Base-by-base conservation (phyloP, 2,329 filamentous ascomycete genomes). In the Neonectria sp. region DNA sequence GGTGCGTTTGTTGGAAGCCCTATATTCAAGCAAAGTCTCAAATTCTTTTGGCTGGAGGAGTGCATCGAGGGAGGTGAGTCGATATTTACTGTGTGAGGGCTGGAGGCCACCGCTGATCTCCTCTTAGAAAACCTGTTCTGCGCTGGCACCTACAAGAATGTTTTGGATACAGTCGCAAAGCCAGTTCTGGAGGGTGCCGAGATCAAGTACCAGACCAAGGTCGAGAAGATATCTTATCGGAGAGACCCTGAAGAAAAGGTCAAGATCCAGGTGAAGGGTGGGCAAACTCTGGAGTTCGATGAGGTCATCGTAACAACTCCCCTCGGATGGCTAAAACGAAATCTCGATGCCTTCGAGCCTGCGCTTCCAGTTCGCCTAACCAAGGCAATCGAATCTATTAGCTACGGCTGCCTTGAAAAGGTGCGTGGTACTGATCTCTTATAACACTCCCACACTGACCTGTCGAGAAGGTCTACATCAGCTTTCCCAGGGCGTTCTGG, bases 401-500 rank as follows among this genome's bases (percentile, higher is more conserved):
- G 90, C 49, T 94, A 93, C 67, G 92, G 92, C 1, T 90, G 88
- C 60, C 84, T 94, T 2, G 92, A 94, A 77, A 94, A 94, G 81
- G 89, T 89, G 63, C 71, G 72, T 63, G 15, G 35, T 27, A 17
- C 27, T 52, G 35, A 35, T 40, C 15, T 33, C 6, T 25, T n/a
- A 4, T 2, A 37, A 43, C 46, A 15, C n/a, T 8, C 1, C n/a
- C 4, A 21, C 33, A 46, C 55, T 72, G 15, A 73, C 43, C 17
- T 13, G 6, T 52, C 13, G 27, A 24, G 6, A 60, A 84, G 84
- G 83, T 88, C 2, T 90, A 89, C 77, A 86, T 94, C 48, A 92
- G 87, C 43, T 97, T 97, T 73, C 90, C 92, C 0, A 84, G 81
- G 12, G 90, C 94, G 0, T 97, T 95, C 78, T 97, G 95, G 94